A percentile compares a stretch with the other conserved stretches of the same genome.
Conservation (phyloP, 176 grass and related monocot genomes). For the Juncus effusus region DNA sequence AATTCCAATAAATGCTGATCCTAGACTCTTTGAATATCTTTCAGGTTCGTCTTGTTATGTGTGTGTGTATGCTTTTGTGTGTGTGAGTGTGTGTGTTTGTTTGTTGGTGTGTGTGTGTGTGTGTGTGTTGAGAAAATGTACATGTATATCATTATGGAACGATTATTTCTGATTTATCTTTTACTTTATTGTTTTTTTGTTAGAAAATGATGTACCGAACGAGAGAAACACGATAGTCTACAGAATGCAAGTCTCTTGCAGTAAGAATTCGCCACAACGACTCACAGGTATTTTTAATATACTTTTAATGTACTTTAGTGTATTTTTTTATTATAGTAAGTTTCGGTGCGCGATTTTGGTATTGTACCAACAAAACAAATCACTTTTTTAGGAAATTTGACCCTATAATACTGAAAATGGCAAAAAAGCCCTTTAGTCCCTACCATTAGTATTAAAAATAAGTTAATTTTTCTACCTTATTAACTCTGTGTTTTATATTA, state of each 20-base stretch:
- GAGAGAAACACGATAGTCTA: constrained; percentile 91
- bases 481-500: constrained; percentile 7
- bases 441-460: not conserved
- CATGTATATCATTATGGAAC: constrained; percentile 8
- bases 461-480: not conserved
- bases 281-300: constrained; percentile 59
- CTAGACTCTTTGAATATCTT: constrained; percentile 81
- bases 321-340: not conserved
- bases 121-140: constrained; percentile 17
- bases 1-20: constrained; percentile 86
- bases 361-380: not conserved
- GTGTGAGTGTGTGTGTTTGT: constrained; percentile 11
- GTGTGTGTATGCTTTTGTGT: constrained; percentile 2
- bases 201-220: constrained; percentile 82
- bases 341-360: not conserved
- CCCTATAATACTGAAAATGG: not conserved
- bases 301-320: constrained; percentile 1
- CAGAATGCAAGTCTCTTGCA: constrained; percentile 69
- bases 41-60: constrained; percentile 37
- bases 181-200: constrained; percentile 13
- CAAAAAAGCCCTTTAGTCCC: not conserved
- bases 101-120: constrained; percentile 2
- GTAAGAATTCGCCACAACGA: constrained; percentile 42
- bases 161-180: constrained; percentile 9
- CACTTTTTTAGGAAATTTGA: constrained; percentile 2